Evolutionary conservation across 371 early-diverging fungal species (phyloP).

Genomic region (Syncephalastrum racemosum): DNA sequence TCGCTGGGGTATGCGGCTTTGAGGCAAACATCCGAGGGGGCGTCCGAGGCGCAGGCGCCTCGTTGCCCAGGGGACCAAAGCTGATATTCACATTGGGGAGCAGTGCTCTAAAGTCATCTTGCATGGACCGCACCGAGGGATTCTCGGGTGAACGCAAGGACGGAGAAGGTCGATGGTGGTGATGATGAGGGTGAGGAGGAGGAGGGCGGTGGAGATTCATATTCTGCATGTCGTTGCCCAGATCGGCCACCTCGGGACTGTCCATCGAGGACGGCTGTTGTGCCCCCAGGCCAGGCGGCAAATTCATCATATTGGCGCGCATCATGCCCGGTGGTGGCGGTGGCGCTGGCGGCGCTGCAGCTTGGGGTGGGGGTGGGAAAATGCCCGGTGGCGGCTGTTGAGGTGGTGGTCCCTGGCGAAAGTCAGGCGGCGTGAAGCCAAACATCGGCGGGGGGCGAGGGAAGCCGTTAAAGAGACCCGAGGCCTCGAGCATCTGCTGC

Average conservation of each 20-base stretch:
- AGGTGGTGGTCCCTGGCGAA: not conserved
- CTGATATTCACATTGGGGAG: conserved; percentile 74
- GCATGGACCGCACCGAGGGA: conserved; percentile 25
- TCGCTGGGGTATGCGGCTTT: conserved; percentile 11
- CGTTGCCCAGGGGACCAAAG: conserved; percentile 51
- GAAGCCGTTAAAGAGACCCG: conserved; percentile 39
- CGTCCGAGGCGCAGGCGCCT: not conserved
- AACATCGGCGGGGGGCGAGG: conserved; percentile 18
- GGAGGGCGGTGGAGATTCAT: conserved; percentile 10
- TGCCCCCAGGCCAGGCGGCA: conserved; percentile 17
- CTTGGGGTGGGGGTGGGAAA: conserved; percentile 16
- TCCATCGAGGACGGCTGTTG: not conserved
- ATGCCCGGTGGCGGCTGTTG: too few species aligned
- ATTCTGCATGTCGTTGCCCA: conserved; percentile 6
- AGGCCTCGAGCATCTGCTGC: conserved; percentile 52
- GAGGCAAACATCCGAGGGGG: not conserved
- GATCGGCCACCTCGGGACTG: conserved; percentile 6
- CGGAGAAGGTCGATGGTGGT: conserved; percentile 2
- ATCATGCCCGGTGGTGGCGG: conserved; percentile 31
- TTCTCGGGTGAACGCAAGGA: too few species aligned
- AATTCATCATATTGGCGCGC: conserved; percentile 20
- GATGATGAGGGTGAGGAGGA: conserved; percentile 10
- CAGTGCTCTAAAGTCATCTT: conserved; percentile 64
- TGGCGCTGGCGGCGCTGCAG: conserved; percentile 13
- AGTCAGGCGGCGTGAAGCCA: conserved; percentile 4